phyloP scores from a whole-genome alignment of 306 rosid genomes.

The Alnus glutinosa region DNA sequence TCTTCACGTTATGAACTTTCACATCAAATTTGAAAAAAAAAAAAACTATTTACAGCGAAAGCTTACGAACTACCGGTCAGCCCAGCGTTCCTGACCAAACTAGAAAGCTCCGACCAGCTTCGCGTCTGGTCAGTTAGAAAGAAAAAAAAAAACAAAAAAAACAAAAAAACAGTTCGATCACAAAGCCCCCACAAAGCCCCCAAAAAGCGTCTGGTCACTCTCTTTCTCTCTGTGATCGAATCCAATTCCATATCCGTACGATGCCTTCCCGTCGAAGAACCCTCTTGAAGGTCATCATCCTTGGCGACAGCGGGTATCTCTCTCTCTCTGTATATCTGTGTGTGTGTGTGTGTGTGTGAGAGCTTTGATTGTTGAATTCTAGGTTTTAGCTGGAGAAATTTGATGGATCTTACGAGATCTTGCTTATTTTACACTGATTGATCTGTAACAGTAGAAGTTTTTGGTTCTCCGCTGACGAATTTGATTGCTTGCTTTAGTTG shows the following conservation, averaged over 20 bases:
- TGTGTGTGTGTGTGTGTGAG: background rate
- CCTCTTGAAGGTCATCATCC: constrained; percentile 95
- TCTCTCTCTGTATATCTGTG: constrained; percentile 8
- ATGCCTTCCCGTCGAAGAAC: constrained; percentile 99
- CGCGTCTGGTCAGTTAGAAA: background rate
- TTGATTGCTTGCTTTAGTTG: background rate
- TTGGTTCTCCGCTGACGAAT: background rate
- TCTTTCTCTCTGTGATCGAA: constrained; percentile 31
- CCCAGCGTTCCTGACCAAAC: constrained; percentile 30
- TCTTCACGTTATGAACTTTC: too few species aligned
- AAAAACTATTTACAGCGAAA: background rate
- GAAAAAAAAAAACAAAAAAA: background rate
- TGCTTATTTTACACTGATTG: background rate
- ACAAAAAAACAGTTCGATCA: background rate
- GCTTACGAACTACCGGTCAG: constrained; percentile 24
- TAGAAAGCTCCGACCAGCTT: constrained; percentile 21
- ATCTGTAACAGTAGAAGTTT: constrained; percentile 9
- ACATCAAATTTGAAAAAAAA: too few species aligned
- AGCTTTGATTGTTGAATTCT: constrained; percentile 2
- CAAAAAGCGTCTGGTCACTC: background rate
- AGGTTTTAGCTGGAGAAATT: constrained; percentile 19
- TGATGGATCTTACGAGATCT: constrained; percentile 41
- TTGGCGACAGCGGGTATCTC: constrained; percentile 95
- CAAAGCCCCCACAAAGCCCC: too few species aligned
- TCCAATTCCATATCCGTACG: constrained; percentile 26